Evolutionary conservation across 2,329 filamentous ascomycete species (phyloP), one percentile per base, ranked within the genome.

Genomic region (Clarireedia monteithiana): DNA sequence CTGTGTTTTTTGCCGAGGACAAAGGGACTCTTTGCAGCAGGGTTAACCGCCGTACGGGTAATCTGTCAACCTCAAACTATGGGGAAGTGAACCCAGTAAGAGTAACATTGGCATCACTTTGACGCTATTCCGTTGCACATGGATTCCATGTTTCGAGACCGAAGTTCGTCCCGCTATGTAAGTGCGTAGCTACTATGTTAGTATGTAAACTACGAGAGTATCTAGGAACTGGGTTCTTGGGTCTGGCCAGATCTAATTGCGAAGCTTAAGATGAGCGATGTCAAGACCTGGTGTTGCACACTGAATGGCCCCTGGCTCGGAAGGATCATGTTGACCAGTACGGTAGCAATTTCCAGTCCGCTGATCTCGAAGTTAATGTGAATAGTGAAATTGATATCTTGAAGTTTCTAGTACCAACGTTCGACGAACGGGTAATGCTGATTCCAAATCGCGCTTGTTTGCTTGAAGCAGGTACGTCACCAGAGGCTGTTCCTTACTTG

Each of bases 121-220:
- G 26, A 53, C 50, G 50, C 47, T 53, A 34, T 30, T 47, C 50
- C 26, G 20, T 26, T 34, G 17, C 27, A 24, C 44, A 53, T 53
- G 51, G 51, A 53, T 26, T 48, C 42, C 40, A 40, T 53, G 40
- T 48, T 34, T 20, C 12, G 20, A 20, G 30, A 48, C 34, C 48
- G 39, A 39, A 53, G 51, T 53, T 53, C n/a, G 51, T 53, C 42
- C 51, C 48, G 51, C 44, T 34, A 20, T 53, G 42, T 6, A 27
- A 53, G 46, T 27, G 51, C 23, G 39, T 38, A 15, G 45, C 20
- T 53, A 30, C 51, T 53, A 48, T 48, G 36, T 48, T 53, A 39
- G 44, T 17, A 47, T 42, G 36, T 6, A 34, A 36, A 53, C 23
- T 48, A 53, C 51, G 27, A 30, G 27, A 30, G 27, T 30, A 30